phyloP scores from a whole-genome alignment of 495 filamentous ascomycete species.

The Penicillium herquei region DNA sequence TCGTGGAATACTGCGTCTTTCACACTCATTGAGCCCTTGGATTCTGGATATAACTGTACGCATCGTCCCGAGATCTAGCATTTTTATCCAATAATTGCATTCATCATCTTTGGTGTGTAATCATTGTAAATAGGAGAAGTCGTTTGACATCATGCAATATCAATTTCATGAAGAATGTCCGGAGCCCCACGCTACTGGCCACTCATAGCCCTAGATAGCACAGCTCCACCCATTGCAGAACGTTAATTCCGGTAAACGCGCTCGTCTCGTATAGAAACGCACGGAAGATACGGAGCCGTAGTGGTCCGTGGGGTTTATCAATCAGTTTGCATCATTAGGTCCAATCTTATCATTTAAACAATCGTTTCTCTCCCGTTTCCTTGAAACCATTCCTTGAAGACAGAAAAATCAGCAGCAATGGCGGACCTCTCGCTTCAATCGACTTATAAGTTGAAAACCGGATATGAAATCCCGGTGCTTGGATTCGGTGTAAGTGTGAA shows the following conservation, averaged over 20 bases:
- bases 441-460: constrained; percentile 68
- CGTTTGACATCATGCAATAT: no score
- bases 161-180: no score
- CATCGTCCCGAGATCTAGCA: no score
- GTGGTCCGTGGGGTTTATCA: constrained; percentile 13
- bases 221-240: constrained; percentile 15
- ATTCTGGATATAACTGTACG: no score
- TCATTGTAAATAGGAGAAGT: no score
- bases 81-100: no score
- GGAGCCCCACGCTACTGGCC: not conserved
- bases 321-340: not conserved
- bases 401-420: constrained; percentile 39
- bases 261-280: not conserved
- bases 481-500: constrained; percentile 64
- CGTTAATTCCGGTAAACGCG: constrained; percentile 9
- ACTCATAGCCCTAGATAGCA: not conserved
- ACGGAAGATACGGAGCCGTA: constrained; percentile 14
- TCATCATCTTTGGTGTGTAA: no score
- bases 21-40: no score
- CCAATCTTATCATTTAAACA: no score
- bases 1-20: no score
- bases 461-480: constrained; percentile 71
- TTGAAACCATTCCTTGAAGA: not conserved
- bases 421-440: constrained; percentile 59
- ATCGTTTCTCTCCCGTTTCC: no score